phyloP scores from a whole-genome alignment of 805 yeast genomes.

The Lipomyces spencermartinsiae region DNA sequence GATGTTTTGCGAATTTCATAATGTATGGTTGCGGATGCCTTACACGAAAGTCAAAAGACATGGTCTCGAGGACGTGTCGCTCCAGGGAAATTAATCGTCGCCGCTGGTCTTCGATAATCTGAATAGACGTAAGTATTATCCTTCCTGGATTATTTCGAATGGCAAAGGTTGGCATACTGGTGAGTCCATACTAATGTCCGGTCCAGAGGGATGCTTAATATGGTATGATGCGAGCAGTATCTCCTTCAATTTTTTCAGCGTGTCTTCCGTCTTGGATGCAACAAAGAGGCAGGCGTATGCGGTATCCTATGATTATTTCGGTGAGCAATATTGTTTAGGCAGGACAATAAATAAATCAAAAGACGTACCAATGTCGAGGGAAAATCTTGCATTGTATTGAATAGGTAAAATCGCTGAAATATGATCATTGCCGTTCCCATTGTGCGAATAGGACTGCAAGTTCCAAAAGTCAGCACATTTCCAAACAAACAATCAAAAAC shows the following conservation, averaged over 20 bases:
- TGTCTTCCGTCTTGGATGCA: conserved; percentile 79
- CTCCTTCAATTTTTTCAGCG: conserved; percentile 72
- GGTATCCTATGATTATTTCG: conserved; percentile 52
- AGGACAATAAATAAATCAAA: neutral
- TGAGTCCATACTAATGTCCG: conserved; percentile 32
- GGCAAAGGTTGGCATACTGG: conserved; percentile 37
- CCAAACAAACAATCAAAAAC: neutral
- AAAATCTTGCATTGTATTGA: conserved; percentile 36
- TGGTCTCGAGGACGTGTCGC: conserved; percentile 69
- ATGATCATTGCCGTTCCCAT: conserved; percentile 39
- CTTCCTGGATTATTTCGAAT: conserved; percentile 42
- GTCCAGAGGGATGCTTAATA: conserved; percentile 43
- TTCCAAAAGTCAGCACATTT: conserved; percentile 7
- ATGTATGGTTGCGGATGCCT: conserved; percentile 69
- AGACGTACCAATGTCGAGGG: conserved; percentile 19
- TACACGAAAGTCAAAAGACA: conserved; percentile 76
- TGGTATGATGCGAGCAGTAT: conserved; percentile 60
- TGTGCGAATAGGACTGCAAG: conserved; percentile 39
- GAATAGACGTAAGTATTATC: neutral
- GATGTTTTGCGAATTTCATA: conserved; percentile 61
- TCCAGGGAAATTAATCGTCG: conserved; percentile 65
- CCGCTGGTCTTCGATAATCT: conserved; percentile 45
- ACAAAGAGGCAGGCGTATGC: conserved; percentile 71
- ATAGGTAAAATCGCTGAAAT: conserved; percentile 38
- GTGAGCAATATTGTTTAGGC: neutral